Percentiles rank a stretch among this genome's conserved stretches.
Conservation (phyloP, 768 basidiomycete genomes). For the Daedaleopsis nitida region DNA sequence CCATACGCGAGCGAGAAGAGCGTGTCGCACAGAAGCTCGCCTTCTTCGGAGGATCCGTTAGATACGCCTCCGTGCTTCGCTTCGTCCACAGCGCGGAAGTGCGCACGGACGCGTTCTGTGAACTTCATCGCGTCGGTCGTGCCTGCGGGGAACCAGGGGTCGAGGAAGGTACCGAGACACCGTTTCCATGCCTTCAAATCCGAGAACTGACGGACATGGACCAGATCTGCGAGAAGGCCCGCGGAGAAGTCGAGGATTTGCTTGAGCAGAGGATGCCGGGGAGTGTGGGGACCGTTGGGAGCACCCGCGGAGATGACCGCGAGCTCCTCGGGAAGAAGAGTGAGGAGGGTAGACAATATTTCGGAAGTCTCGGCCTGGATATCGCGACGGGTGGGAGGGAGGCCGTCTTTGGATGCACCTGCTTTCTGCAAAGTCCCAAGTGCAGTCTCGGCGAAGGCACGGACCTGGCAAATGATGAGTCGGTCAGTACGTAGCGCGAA, state of each 20-base stretch:
- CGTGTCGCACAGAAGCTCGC: conserved; percentile 88
- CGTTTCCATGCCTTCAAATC: conserved; percentile 65
- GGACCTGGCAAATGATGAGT: conserved; percentile 52
- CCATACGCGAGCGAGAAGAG: conserved; percentile 96
- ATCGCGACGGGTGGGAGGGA: conserved; percentile 72
- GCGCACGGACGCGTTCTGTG: conserved; percentile 63
- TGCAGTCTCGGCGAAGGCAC: conserved; percentile 88
- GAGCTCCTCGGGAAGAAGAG: conserved; percentile 56
- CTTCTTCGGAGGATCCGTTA: conserved; percentile 61
- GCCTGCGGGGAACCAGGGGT: conserved; percentile 59
- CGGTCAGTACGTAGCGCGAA: conserved; percentile 3
- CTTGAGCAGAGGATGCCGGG: conserved; percentile 59
- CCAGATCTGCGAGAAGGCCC: conserved; percentile 75
- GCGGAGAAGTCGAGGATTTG: conserved; percentile 71
- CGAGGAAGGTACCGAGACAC: conserved; percentile 71
- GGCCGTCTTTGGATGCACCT: conserved; percentile 76
- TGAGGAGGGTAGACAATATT: conserved; percentile 56
- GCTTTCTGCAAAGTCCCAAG: conserved; percentile 78
- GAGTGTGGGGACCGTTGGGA: conserved; percentile 53
- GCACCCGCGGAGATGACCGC: conserved; percentile 41
- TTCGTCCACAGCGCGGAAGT: conserved; percentile 81
- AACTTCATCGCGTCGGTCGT: conserved; percentile 50
- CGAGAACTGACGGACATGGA: conserved; percentile 56
- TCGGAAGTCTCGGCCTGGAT: conserved; percentile 61
- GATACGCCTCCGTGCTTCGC: conserved; percentile 54